phyloP scores from a whole-genome alignment of 2,329 filamentous ascomycete genomes.

The Aspergillus sp. region DNA sequence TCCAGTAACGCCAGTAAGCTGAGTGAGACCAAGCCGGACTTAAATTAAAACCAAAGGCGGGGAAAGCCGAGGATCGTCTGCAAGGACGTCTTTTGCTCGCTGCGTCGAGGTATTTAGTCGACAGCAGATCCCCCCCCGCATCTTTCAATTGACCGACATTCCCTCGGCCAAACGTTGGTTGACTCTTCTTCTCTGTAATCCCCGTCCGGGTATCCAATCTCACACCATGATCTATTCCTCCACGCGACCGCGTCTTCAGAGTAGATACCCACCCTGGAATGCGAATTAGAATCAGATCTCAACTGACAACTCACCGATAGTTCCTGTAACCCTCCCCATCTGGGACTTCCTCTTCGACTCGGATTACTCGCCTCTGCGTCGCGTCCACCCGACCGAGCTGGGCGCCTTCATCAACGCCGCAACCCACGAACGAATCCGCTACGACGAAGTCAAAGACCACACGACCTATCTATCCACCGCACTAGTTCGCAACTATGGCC shows the following conservation, averaged over 20 bases:
- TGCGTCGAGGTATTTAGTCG: not conserved
- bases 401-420: constrained; percentile 52
- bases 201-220: too few species aligned
- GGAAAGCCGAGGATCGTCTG: not conserved
- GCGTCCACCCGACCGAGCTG: constrained; percentile 40
- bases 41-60: not conserved
- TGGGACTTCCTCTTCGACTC: constrained; percentile 64
- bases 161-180: too few species aligned
- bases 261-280: not conserved
- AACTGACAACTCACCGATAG: constrained; percentile 1
- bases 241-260: not conserved
- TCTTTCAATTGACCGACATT: too few species aligned
- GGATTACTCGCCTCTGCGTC: constrained; percentile 50
- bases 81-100: not conserved
- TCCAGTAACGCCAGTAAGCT: not conserved
- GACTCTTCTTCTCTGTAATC: too few species aligned
- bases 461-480: constrained; percentile 62
- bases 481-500: constrained; percentile 55
- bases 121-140: not conserved
- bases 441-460: constrained; percentile 56
- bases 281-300: not conserved
- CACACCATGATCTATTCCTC: constrained; percentile 6
- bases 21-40: not conserved
- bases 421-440: constrained; percentile 60
- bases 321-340: constrained; percentile 36